phyloP scores from a whole-genome alignment of 805 yeast species.

The Candida vartiovaarae region DNA sequence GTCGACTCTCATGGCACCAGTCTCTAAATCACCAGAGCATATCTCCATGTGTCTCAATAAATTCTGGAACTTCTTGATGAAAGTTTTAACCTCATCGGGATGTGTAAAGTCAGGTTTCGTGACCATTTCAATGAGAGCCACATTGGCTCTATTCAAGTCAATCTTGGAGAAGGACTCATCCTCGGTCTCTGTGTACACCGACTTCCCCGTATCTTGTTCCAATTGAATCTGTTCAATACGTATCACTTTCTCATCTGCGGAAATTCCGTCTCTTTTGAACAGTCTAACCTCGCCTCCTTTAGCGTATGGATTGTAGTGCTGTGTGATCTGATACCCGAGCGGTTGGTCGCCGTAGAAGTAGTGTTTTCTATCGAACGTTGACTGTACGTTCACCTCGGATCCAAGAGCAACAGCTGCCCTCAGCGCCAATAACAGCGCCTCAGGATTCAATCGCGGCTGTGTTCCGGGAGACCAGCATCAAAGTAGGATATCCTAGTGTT shows the following conservation, averaged over 20 bases:
- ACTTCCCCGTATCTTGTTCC: constrained; percentile 93
- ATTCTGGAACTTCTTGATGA: constrained; percentile 74
- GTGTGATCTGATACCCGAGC: constrained; percentile 91
- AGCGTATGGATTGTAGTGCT: constrained; percentile 76
- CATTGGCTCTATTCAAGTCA: constrained; percentile 80
- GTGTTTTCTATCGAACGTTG: constrained; percentile 88
- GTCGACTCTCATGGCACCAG: constrained; percentile 93
- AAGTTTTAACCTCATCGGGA: constrained; percentile 63
- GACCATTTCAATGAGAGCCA: constrained; percentile 85
- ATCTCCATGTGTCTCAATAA: constrained; percentile 61
- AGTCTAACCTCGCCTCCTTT: constrained; percentile 52
- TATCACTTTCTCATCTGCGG: constrained; percentile 39
- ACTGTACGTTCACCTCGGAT: constrained; percentile 44
- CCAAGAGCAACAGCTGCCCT: constrained; percentile 67
- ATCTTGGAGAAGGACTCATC: constrained; percentile 36
- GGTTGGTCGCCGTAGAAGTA: constrained; percentile 97
- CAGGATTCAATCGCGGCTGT: constrained; percentile 73
- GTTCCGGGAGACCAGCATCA: constrained; percentile 87
- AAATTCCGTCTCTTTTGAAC: constrained; percentile 45
- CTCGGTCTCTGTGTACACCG: constrained; percentile 42
- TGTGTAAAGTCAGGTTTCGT: constrained; percentile 79
- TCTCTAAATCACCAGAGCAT: constrained; percentile 86
- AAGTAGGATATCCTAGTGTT: constrained; percentile 68
- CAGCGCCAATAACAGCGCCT: constrained; percentile 64
- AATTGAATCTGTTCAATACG: constrained; percentile 76